Base-by-base conservation (phyloP, 805 yeast genomes). In the Candida pseudofarinosa region DNA sequence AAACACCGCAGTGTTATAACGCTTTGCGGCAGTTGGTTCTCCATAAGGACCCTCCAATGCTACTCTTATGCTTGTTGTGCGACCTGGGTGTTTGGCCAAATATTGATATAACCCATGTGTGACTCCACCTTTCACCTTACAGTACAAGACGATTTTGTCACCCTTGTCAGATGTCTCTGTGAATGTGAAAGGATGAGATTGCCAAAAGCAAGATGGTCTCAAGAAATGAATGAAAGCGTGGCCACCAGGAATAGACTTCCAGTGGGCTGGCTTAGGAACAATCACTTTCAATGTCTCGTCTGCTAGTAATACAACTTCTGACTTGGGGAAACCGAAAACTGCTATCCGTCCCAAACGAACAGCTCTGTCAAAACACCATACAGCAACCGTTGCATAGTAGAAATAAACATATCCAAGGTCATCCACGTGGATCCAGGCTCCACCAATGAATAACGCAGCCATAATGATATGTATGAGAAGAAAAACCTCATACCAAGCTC, bases 11-110 rank as follows among this genome's bases (percentile, higher is more conserved):
- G 76, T 73, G 38, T 79, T 75, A 51, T 74, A 83, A 35, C 67
- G 62, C 19, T 66, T 62, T 13, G 79, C 62, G 2, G 81, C 76
- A 3, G 76, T 56, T 2, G 73, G 48, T 33, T 69, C 67, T 2
- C 91, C 87, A 54, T 85, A 85, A 1, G 90, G 89, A 1, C 91
- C 91, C 55, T 85, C 91, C 10, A 69, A 56, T 7, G 58, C 55
- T 13, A 69, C 69, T 41, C 67, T 52, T 33, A 67, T 55, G 15
- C 17, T 47, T 3, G 57, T 40, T 2, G 56, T 38, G 35, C 54
- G 59, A 7, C 63, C 67, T 1, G 71, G 71, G 20, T 53, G 39
- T 5, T 40, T 49, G 14, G 48, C 43, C 41, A 68, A 53, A 34
- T 54, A 44, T 43, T 58, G 54, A 41, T 55, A 56, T 15, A 68